phyloP scores from a whole-genome alignment of 345 rosid genomes.

The Eucalyptus sp. region DNA sequence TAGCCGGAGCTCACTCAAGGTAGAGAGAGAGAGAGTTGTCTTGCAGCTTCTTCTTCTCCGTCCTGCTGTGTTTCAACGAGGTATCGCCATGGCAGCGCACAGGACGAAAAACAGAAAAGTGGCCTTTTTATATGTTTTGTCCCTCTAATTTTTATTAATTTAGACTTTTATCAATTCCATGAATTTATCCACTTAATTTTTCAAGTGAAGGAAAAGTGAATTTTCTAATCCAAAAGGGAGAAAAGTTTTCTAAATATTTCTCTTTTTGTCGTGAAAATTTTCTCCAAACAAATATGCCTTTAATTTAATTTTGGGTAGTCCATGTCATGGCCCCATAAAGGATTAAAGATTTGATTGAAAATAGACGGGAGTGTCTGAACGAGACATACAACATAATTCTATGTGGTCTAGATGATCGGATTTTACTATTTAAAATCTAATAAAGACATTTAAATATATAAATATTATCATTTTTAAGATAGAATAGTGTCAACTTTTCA shows the following conservation, averaged over 20 bases:
- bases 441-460: background rate
- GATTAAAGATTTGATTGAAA: background rate
- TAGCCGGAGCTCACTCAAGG: background rate
- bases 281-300: too few species aligned
- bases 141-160: background rate
- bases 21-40: background rate
- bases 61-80: background rate
- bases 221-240: too few species aligned
- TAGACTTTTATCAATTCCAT: background rate
- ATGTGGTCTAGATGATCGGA: rapidly evolving
- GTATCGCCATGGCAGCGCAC: background rate
- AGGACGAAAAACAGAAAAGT: background rate
- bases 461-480: background rate
- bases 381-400: rapidly evolving
- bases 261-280: too few species aligned
- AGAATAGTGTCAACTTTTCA: background rate
- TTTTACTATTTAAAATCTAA: rapidly evolving
- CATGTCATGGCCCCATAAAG: too few species aligned
- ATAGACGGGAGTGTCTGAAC: rapidly evolving
- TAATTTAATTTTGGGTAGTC: background rate
- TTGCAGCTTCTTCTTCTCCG: background rate
- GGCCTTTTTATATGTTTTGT: background rate
- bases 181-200: background rate
- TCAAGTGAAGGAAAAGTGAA: background rate
- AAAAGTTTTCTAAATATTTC: too few species aligned